Base-by-base conservation (phyloP, 2,329 filamentous ascomycete species). In the Colletotrichum sp. region DNA sequence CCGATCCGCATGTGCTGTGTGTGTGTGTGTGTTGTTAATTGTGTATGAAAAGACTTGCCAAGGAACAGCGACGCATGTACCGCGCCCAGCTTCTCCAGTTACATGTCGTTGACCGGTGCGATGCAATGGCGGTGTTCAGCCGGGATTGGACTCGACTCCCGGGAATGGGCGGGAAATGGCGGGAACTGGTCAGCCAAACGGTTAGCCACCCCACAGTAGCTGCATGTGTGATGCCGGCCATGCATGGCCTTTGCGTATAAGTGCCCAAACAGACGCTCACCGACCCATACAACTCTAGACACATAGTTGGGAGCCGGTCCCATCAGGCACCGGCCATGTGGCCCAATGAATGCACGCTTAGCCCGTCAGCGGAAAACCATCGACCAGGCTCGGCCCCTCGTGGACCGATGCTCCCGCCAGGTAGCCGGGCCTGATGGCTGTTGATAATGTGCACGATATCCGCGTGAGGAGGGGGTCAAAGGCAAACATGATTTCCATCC, bases 241-340 rank as follows among this genome's bases (percentile, higher is more conserved):
- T 78, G 77, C 77, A 78, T 75, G 55, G 30, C 16, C 34, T 62
- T 77, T 69, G 77, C 65, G 75, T 77, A 70, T 75, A 73, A 69
- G 52, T 78, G 77, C 77, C 77, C 71, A 75, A 78, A 71, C 62
- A 76, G 57, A 68, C 26, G 59, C 62, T 73, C 67, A 52, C 71
- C 62, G 70, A 72, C 70, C 78, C 78, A 79, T 79, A 78, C 78
- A 79, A 62, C 39, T 69, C 67, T 39, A 75, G 77, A 78, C 78
- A 79, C 78, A 79, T 79, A 77, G 62, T 68, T 71, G 72, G 74
- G 64, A 76, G 71, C 39, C 70, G 62, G 67, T 71, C 68, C 66
- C 77, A 69, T 77, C 77, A 79, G 75, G 77, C 77, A 77, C 65
- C 75, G 62, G 71, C 36, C 69, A 77, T 72, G 74, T 77, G 77